phyloP scores from a whole-genome alignment of 139 green algal genomes.

The Coelastrella sp. region DNA sequence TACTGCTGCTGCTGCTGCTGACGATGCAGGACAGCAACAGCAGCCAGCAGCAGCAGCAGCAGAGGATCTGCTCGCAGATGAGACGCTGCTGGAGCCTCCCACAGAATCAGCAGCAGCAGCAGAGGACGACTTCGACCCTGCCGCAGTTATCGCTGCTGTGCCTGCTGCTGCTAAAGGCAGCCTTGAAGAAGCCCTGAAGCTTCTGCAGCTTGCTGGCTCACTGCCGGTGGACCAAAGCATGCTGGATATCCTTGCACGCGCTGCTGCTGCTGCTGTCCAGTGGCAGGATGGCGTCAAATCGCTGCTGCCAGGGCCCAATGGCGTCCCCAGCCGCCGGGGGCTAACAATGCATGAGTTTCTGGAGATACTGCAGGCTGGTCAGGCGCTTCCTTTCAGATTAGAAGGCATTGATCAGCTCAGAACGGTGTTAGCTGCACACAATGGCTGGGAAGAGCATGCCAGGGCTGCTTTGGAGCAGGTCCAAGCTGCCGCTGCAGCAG shows the following conservation, averaged over 20 bases:
- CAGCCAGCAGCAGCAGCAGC: conserved; percentile 25
- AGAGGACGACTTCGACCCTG: not conserved
- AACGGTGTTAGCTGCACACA: not conserved
- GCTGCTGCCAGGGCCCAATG: conserved; percentile 29
- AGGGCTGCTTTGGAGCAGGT: not conserved
- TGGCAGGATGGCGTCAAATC: conserved; percentile 31
- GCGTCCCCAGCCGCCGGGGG: not conserved
- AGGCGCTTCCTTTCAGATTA: conserved; percentile 32
- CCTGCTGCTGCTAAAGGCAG: conserved; percentile 22
- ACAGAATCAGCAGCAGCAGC: conserved; percentile 23
- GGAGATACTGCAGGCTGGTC: not conserved
- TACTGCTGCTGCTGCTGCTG: not conserved
- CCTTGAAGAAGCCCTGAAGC: conserved; percentile 8
- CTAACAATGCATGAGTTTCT: conserved; percentile 11
- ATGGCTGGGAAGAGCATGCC: conserved; percentile 12
- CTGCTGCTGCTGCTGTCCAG: conserved; percentile 26
- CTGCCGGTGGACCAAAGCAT: conserved; percentile 23
- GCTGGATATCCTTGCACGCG: conserved; percentile 7
- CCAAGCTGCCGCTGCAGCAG: not conserved
- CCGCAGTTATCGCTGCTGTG: not conserved
- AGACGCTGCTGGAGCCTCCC: conserved; percentile 14
- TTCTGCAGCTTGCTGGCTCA: not conserved
- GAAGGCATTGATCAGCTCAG: not conserved
- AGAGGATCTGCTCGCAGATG: conserved; percentile 12
- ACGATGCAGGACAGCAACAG: not conserved